Base-by-base conservation (phyloP, 352 stramenopile genomes). In the Lagenidium giganteum region DNA sequence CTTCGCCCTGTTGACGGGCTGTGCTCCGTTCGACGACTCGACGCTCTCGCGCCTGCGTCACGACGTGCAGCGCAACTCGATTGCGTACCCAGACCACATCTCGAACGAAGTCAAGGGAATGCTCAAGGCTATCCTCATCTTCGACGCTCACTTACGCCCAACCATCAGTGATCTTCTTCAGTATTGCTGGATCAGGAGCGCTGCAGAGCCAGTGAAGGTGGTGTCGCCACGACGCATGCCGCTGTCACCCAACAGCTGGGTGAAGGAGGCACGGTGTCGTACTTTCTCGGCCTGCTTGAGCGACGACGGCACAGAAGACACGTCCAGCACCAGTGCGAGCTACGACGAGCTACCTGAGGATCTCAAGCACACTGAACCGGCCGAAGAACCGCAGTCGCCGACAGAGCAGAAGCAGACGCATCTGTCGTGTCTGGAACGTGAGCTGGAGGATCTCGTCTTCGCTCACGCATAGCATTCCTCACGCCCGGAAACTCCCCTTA, bases 1-100 rank as follows among this genome's bases (percentile, higher is more conserved):
- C 51, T 92, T 89, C 45, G 80, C 76, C 18, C 58, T 92, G n/a
- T 51, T 89, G 21, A 92, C 76, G 34, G 80, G 80, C 48, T 92
- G 80, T 27, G 73, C 80, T 23, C 80, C 76, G 32, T 92, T 86
- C 25, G 74, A 92, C 49, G 80, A 89, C 63, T 87, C 74, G 35
- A 70, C 70, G 30, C 89, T 89, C 44, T 40, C 75, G 12, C 48
- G 56, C 16, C 53, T 92, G 37, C 75, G 77, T 17, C 53, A 70
- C 30, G 76, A 88, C 47, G 67, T 92, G 16, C 78, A 70, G 45
- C 70, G 69, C 27, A 88, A 86, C 29, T 44, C 49, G 34, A 85
- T 92, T 47, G 65, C 64, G 40, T 92, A 83, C 54, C 77, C 77
- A 13, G 45, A 40, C 12, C 68, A 79, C 50, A 55, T 89, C 40